These are phyloP conservation scores for Physcomitrellopsis africana DNA, from an alignment of 225 moss, liverwort and hornwort species.

Conservation along the genomic window DNA sequence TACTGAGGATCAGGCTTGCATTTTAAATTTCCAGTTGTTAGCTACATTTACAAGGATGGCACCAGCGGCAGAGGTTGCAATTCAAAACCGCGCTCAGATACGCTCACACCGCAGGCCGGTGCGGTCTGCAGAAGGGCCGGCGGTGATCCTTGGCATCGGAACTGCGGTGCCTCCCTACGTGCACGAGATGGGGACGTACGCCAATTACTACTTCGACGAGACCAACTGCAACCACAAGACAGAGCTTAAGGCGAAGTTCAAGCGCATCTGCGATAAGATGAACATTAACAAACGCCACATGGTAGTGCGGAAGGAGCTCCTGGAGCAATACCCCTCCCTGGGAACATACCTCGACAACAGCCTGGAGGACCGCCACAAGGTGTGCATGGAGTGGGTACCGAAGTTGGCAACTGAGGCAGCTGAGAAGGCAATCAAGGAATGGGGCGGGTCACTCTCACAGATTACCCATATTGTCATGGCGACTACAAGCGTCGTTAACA, in stretches of 20 bases:
- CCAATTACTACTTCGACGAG: constrained; percentile 56
- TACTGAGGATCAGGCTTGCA: too few relatives aligned
- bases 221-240: constrained; percentile 52
- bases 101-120: background rate
- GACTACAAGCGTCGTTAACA: constrained; percentile 80
- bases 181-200: constrained; percentile 49
- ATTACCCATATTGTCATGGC: constrained; percentile 87
- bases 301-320: constrained; percentile 57
- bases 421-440: constrained; percentile 58
- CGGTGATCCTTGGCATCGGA: constrained; percentile 44
- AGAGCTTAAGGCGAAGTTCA: constrained; percentile 60
- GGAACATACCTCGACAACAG: constrained; percentile 56
- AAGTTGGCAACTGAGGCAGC: constrained; percentile 79
- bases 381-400: constrained; percentile 80
- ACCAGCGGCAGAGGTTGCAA: background rate
- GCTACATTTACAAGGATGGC: background rate
- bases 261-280: constrained; percentile 64
- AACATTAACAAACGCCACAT: constrained; percentile 72
- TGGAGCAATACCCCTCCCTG: constrained; percentile 62
- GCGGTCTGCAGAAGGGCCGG: constrained; percentile 44
- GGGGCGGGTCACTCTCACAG: constrained; percentile 53
- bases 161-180: constrained; percentile 52
- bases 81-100: background rate
- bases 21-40: background rate
- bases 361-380: constrained; percentile 62